Conservation (phyloP, 1,139 yeast genomes). For the Scheffersomyces segobiensis region DNA sequence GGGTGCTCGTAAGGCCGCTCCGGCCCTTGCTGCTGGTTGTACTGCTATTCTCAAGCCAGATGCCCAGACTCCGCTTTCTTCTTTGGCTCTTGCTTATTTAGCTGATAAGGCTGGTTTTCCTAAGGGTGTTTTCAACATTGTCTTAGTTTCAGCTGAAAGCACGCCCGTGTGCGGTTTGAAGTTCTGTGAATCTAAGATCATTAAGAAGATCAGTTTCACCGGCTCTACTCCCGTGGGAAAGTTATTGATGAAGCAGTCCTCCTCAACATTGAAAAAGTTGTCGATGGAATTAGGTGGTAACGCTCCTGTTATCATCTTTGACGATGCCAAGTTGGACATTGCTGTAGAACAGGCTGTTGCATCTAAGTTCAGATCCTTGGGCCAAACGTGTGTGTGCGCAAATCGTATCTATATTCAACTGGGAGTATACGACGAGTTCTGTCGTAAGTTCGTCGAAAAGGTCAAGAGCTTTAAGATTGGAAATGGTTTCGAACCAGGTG, state of each 20-base stretch:
- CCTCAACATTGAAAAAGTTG: slow-evolving; percentile 77
- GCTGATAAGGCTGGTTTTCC: slow-evolving; percentile 48
- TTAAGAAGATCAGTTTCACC: slow-evolving; percentile 83
- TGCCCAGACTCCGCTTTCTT: slow-evolving; percentile 45
- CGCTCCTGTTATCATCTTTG: slow-evolving; percentile 87
- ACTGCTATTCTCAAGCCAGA: slow-evolving; percentile 49
- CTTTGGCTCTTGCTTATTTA: slow-evolving; percentile 46
- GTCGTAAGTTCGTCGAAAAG: slow-evolving; percentile 48
- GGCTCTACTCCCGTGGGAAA: slow-evolving; percentile 89
- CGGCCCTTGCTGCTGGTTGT: slow-evolving; percentile 52
- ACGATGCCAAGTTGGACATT: slow-evolving; percentile 74
- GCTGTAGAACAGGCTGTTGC: slow-evolving; percentile 66
- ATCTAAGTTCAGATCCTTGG: slow-evolving; percentile 71
- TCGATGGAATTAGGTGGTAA: slow-evolving; percentile 93
- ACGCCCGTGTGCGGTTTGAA: slow-evolving; percentile 28
- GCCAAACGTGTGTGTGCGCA: slow-evolving; percentile 85
- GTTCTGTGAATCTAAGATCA: slow-evolving; percentile 64
- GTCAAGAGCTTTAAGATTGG: slow-evolving; percentile 66
- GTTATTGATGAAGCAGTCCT: slow-evolving; percentile 72
- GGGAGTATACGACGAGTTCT: slow-evolving; percentile 60
- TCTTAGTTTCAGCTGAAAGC: slow-evolving; percentile 33
- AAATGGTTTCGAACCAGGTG: slow-evolving; percentile 63
- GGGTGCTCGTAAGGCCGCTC: slow-evolving; percentile 51
- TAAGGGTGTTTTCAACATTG: slow-evolving; percentile 44
- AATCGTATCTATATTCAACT: slow-evolving; percentile 71